Evolutionary conservation across 2,329 filamentous ascomycete species (phyloP), one percentile per base, ranked within the genome.

Genomic region (Fusarium sp.): DNA sequence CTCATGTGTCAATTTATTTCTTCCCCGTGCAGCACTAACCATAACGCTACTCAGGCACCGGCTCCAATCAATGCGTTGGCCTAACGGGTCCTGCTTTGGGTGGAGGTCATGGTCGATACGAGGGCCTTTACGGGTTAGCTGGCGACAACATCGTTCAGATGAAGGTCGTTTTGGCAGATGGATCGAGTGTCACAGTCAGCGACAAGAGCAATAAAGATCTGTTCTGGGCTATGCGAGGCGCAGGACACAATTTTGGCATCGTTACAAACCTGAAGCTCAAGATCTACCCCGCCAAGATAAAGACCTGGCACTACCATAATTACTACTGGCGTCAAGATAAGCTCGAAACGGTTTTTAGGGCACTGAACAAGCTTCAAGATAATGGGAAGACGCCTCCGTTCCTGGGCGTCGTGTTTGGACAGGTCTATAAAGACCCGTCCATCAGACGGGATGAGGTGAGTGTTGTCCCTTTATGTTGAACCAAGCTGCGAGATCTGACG

Each of bases 381-480:
- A 8, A 34, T 5, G 48, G 48, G 2, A 51, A 20, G 8, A 24
- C 48, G 3, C 48, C 48, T 20, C 48, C 30, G 2, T 5, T 51
- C 3, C n/a, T 51, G 3, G 48, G 48, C 4, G 48, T 51, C 0
- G 22, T 34, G 0, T 51, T 51, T 20, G 48, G 30, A 6, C 48
- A 51, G 17, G 5, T 51, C 11, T 51, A 51, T 14, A 34, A 34
- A 10, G 48, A 51, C 0, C 30, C 48, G 1, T 51, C 48, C 5
- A 51, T 51, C n/a, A 3, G 4, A 0, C 48, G 12, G 0, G 28
- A 34, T 1, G 48, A 51, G 30, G 48, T 51, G 11, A 51, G 48
- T 20, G 3, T 3, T 4, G 3, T 8, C 15, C 17, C 5, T 20
- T 24, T 3, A 20, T 20, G 17, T 20, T 2, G 8, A 34, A 3